Base-by-base conservation (phyloP, 106 monocot genomes). In the Vanilla planifolia region DNA sequence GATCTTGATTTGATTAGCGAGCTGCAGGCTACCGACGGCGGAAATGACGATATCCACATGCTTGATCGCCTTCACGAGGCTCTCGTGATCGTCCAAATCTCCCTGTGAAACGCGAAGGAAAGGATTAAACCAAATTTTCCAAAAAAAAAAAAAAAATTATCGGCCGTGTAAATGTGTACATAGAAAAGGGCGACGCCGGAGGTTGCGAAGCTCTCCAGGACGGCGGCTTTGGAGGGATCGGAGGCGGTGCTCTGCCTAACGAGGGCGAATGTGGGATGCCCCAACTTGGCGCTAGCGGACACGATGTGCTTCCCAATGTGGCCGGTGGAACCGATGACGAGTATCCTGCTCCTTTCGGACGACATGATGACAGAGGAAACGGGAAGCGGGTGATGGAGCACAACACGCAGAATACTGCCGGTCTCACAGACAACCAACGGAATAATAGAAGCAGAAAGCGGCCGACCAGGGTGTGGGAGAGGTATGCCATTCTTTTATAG, bases 1-100 rank as follows among this genome's bases (percentile, higher is more conserved):
- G 2, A 79, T 63, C 19, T 17, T 5, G 56, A 75, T 43, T 67
- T 84, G 83, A 32, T 79, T 71, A 8, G 64, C 53, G 28, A 84
- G 53, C 43, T 37, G 34, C 3, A 15, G 23, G 9, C 71, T 75
- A 0, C 83, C 83, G 1, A 66, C 11, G 8, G 63, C 67, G 2
- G 79, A 84, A 6, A 84, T 79, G 21, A 84, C 75, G 4, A 84
- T 79, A 32, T 75, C 75, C 16, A 65, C 81, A 35, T 58, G 39
- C 68, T 73, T 76, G 36, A 81, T 51, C 16, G 67, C 71, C 11
- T 50, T 64, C 55, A 81, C 71, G 51, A 81, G 59, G 58, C 80
- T 72, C 27, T 52, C 72, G 52, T 76, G 80, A 24, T 81, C 76
- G 59, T 72, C 56, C 26, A 76, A 22, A 59, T 76, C 76, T 6